These are phyloP conservation scores for Pseudopyrenochaeta lycopersici DNA, from an alignment of 2,329 filamentous ascomycete species.

Conservation along the genomic window DNA sequence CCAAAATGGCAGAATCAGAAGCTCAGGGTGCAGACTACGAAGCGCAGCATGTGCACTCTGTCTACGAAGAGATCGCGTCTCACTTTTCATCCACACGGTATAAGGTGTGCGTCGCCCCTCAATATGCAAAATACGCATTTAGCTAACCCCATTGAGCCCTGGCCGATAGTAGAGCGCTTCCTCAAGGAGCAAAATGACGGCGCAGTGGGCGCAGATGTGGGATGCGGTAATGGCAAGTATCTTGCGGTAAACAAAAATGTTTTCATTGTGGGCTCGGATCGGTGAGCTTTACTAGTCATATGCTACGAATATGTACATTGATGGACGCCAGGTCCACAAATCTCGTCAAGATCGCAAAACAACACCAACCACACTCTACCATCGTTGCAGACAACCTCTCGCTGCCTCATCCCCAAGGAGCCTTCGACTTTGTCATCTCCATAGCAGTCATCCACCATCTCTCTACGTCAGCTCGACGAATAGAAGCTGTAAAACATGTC, in stretches of 20 bases:
- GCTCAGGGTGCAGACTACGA: constrained; percentile 72
- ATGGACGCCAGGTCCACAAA: constrained; percentile 61
- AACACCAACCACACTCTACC: constrained; percentile 68
- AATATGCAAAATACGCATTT: constrained; percentile 5
- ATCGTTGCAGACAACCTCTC: constrained; percentile 82
- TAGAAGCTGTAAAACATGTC: constrained; percentile 76
- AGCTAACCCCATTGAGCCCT: constrained; percentile 66
- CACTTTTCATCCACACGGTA: constrained; percentile 84
- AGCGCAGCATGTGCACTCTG: constrained; percentile 83
- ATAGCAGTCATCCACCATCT: constrained; percentile 96
- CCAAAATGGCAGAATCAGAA: constrained; percentile 29
- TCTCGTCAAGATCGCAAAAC: constrained; percentile 65
- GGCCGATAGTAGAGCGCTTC: constrained; percentile 89
- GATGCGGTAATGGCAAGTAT: constrained; percentile 98
- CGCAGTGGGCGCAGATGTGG: constrained; percentile 85
- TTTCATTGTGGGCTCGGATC: constrained; percentile 85
- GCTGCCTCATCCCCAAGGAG: constrained; percentile 74
- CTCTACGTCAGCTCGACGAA: constrained; percentile 76
- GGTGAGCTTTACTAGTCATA: constrained; percentile 62
- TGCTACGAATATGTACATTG: not conserved
- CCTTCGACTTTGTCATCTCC: constrained; percentile 89
- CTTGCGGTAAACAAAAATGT: constrained; percentile 78
- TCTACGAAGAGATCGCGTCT: constrained; percentile 87
- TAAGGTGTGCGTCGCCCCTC: constrained; percentile 61
- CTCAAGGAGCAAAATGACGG: constrained; percentile 72